These are phyloP conservation scores for Cupressus sempervirens DNA, from an alignment of 75 land plant species.

Conservation along the genomic window DNA sequence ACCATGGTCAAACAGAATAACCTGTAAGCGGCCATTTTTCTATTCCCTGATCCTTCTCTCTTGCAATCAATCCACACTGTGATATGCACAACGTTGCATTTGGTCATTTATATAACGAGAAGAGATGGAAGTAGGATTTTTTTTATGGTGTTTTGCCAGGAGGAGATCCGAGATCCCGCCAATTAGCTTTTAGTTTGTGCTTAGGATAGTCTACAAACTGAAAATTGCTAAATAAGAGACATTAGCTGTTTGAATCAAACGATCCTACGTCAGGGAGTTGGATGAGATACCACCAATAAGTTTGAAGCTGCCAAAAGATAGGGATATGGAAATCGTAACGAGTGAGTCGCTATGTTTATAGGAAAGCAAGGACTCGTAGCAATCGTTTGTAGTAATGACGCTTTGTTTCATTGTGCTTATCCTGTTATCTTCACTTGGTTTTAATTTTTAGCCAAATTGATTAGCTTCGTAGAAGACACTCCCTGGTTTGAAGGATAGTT, in stretches of 20 bases:
- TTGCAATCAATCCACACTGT: neutral
- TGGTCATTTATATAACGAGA: too few species aligned
- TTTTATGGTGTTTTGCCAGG: neutral
- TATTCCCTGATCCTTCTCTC: neutral
- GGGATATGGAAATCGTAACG: neutral
- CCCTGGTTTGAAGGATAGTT: too few species aligned
- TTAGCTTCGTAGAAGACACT: too few species aligned
- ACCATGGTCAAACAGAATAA: neutral
- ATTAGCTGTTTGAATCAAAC: neutral
- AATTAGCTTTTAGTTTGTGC: too few species aligned
- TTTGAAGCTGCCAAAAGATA: neutral
- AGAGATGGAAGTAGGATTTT: neutral
- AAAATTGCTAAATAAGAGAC: neutral
- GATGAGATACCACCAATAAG: too few species aligned
- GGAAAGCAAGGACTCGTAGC: too few species aligned
- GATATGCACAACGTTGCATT: neutral
- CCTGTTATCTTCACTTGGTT: too few species aligned
- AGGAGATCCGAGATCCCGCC: neutral
- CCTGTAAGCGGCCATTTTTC: neutral
- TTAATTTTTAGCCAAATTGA: too few species aligned
- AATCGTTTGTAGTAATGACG: too few species aligned
- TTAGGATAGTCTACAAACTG: neutral
- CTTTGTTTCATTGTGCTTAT: too few species aligned
- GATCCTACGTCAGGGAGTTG: neutral
- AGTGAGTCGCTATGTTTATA: neutral